These are phyloP conservation scores for Eutypella sp. DNA, from an alignment of 2,329 filamentous ascomycete species.

Conservation along the genomic window DNA sequence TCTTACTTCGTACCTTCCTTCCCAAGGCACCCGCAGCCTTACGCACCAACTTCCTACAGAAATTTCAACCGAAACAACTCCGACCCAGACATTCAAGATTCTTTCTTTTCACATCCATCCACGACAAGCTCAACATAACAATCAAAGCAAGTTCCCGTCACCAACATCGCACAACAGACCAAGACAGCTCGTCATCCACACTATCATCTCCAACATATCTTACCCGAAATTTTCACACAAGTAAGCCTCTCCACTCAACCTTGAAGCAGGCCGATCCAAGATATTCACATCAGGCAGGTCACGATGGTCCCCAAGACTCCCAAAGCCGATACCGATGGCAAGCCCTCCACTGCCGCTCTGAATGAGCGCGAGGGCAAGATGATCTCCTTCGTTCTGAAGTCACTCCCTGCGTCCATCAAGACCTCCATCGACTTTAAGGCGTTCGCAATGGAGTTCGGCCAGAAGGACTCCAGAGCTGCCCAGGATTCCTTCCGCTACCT, in stretches of 20 bases:
- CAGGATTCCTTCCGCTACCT: neutral
- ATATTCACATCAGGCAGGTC: neutral
- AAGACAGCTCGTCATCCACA: too few relatives aligned
- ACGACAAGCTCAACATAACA: too few relatives aligned
- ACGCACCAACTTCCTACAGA: too few relatives aligned
- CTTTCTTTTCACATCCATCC: too few relatives aligned
- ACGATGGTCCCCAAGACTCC: slow-evolving; percentile 4
- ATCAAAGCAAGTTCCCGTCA: too few relatives aligned
- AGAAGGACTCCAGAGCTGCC: neutral
- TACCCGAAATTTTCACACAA: neutral
- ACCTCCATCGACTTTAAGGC: slow-evolving; percentile 39
- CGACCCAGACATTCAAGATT: too few relatives aligned
- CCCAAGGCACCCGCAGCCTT: too few relatives aligned
- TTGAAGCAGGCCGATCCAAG: neutral
- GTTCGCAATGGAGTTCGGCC: neutral
- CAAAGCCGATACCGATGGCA: slow-evolving; percentile 2
- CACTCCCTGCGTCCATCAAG: slow-evolving; percentile 38
- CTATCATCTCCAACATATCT: neutral
- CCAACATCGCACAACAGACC: too few relatives aligned
- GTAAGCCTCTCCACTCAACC: neutral
- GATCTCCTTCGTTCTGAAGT: slow-evolving; percentile 42
- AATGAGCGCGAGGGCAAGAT: slow-evolving; percentile 39
- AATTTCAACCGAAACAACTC: too few relatives aligned
- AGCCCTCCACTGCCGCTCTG: slow-evolving; percentile 17
- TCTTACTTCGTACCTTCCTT: too few relatives aligned